Evolutionary conservation across 768 basidiomycete species (phyloP).

Genomic region (Tylopilus intermedius): DNA sequence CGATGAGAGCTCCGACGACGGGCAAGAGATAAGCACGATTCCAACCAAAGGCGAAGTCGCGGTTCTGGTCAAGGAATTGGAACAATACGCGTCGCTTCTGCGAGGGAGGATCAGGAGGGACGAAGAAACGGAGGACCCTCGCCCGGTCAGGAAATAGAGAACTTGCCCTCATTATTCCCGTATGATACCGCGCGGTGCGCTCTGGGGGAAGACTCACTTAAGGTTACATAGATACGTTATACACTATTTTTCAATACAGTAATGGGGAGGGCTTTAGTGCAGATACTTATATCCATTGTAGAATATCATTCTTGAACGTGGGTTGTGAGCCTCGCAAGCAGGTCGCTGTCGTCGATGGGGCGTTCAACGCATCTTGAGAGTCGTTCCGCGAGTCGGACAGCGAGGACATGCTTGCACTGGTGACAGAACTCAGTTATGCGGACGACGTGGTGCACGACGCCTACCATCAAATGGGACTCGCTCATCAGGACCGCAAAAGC

Average conservation of each 20-base stretch:
- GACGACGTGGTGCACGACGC: constrained; percentile 3
- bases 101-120: constrained; percentile 48
- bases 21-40: neutral
- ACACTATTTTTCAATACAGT: constrained; percentile 22
- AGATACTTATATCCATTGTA: constrained; percentile 13
- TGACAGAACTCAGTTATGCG: neutral
- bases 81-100: constrained; percentile 56
- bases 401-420: constrained; percentile 80
- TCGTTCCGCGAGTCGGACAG: constrained; percentile 54
- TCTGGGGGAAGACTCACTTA: neutral
- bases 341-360: constrained; percentile 41
- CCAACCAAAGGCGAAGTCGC: constrained; percentile 35
- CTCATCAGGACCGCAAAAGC: constrained; percentile 56
- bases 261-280: constrained; percentile 9
- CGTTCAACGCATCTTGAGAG: constrained; percentile 50
- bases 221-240: constrained; percentile 17
- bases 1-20: constrained; percentile 5
- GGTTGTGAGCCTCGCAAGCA: constrained; percentile 33
- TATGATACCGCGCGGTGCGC: constrained; percentile 5
- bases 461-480: constrained; percentile 61
- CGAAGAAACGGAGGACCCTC: constrained; percentile 18
- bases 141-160: constrained; percentile 8
- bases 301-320: constrained; percentile 5
- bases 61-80: constrained; percentile 48
- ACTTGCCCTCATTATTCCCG: neutral